A percentile compares a stretch with the other conserved stretches of the same genome.
Evolutionary conservation across 1,139 yeast species (phyloP).

Genomic region (Yamadazyma pseudoaaseri): DNA sequence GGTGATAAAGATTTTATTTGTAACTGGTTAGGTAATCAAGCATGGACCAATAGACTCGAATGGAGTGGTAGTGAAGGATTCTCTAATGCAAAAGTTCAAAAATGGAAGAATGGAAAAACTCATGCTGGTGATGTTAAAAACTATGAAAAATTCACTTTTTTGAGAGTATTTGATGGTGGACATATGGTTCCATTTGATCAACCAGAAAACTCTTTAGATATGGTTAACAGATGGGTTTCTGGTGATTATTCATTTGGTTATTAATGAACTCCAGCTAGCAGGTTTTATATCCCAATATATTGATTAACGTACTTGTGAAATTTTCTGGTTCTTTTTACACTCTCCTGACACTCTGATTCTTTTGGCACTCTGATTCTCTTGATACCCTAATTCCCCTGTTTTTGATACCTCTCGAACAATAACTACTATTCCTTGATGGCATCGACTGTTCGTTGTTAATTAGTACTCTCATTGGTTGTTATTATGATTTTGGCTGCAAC

Average conservation of each 20-base stretch:
- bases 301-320: too few species aligned
- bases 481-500: constrained; percentile 6
- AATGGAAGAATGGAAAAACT: constrained; percentile 39
- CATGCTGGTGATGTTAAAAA: constrained; percentile 49
- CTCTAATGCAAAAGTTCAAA: constrained; percentile 35
- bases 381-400: too few species aligned
- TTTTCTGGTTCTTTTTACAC: too few species aligned
- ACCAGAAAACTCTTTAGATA: constrained; percentile 44
- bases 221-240: constrained; percentile 47
- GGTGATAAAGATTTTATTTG: constrained; percentile 88
- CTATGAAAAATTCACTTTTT: constrained; percentile 44
- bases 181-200: constrained; percentile 54
- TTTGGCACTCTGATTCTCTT: too few species aligned
- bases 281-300: too few species aligned
- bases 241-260: constrained; percentile 29
- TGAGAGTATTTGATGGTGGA: constrained; percentile 48
- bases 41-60: constrained; percentile 71
- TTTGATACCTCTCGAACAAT: too few species aligned
- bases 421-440: too few species aligned
- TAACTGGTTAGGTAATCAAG: constrained; percentile 84
- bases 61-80: constrained; percentile 64
- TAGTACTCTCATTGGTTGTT: too few species aligned
- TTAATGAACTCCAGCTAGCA: too few species aligned
- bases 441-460: too few species aligned
- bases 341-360: too few species aligned